phyloP scores from a whole-genome alignment of 768 basidiomycete species.

The Nidula microcarpa region DNA sequence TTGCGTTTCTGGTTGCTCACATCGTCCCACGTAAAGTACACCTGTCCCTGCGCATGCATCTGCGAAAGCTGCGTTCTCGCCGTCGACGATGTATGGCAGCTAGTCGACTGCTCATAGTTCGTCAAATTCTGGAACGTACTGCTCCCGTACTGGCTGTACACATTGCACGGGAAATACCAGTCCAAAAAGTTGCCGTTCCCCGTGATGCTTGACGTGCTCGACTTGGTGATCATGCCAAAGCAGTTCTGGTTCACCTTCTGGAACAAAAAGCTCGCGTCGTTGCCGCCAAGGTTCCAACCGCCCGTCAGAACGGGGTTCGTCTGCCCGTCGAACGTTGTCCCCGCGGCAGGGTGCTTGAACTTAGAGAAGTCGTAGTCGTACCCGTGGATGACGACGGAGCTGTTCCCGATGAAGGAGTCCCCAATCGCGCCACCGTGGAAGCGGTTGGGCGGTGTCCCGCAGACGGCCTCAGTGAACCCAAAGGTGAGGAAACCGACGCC shows the following conservation, averaged over 20 bases:
- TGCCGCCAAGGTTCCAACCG: conserved; percentile 74
- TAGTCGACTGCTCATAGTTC: conserved; percentile 57
- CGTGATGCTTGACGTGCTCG: conserved; percentile 67
- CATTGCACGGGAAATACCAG: conserved; percentile 99
- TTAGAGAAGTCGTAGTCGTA: conserved; percentile 87
- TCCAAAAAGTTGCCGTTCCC: conserved; percentile 59
- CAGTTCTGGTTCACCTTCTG: conserved; percentile 90
- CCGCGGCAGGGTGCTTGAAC: conserved; percentile 79
- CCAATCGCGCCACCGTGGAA: conserved; percentile 79
- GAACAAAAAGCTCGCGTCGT: conserved; percentile 93
- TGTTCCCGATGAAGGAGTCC: conserved; percentile 63
- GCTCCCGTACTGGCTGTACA: conserved; percentile 70
- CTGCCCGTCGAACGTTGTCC: conserved; percentile 66
- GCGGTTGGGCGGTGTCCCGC: conserved; percentile 81
- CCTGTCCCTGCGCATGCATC: conserved; percentile 68
- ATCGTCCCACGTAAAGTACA: conserved; percentile 93
- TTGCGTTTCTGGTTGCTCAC: conserved; percentile 67
- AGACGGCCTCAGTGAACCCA: conserved; percentile 94
- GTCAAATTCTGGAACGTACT: conserved; percentile 64
- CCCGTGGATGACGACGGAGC: conserved; percentile 91
- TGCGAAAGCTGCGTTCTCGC: conserved; percentile 52
- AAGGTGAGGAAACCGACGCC: conserved; percentile 97
- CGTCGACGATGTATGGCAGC: conserved; percentile 65
- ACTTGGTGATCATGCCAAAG: conserved; percentile 68
- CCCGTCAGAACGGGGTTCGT: conserved; percentile 83